These are phyloP conservation scores for Corymbia calophylla DNA, from an alignment of 441 rosid species.

Conservation along the genomic window DNA sequence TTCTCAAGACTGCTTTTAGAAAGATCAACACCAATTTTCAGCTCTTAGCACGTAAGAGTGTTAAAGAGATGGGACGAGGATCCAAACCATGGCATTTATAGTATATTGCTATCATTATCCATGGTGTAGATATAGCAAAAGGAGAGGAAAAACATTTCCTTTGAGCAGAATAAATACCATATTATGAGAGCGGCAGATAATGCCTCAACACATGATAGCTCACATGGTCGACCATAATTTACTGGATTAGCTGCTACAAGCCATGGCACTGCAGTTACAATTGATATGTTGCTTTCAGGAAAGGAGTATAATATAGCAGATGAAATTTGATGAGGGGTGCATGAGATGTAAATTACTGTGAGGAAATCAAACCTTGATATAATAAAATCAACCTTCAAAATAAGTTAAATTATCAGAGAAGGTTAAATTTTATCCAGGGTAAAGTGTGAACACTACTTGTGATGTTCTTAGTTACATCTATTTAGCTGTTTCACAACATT, in stretches of 20 bases:
- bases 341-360: neutral
- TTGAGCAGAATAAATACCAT: constrained; percentile 33
- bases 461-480: neutral
- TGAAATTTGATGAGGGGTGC: neutral
- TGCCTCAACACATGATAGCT: constrained; percentile 94
- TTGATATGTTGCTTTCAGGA: neutral
- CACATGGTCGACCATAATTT: constrained; percentile 91
- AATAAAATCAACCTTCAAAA: neutral
- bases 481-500: neutral
- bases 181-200: constrained; percentile 84
- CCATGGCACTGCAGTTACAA: constrained; percentile 77
- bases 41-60: neutral
- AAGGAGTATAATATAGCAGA: neutral
- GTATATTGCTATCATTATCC: neutral
- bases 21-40: neutral
- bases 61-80: neutral
- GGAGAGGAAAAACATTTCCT: neutral
- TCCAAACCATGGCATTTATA: neutral
- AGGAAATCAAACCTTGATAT: neutral
- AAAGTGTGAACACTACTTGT: neutral
- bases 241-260: constrained; percentile 98
- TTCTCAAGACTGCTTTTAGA: neutral
- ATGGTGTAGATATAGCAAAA: neutral
- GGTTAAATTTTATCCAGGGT: neutral
- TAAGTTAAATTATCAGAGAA: neutral